These are phyloP conservation scores for Elaeis guineensis DNA, from an alignment of 176 grass and related monocot genomes.

Conservation along the genomic window DNA sequence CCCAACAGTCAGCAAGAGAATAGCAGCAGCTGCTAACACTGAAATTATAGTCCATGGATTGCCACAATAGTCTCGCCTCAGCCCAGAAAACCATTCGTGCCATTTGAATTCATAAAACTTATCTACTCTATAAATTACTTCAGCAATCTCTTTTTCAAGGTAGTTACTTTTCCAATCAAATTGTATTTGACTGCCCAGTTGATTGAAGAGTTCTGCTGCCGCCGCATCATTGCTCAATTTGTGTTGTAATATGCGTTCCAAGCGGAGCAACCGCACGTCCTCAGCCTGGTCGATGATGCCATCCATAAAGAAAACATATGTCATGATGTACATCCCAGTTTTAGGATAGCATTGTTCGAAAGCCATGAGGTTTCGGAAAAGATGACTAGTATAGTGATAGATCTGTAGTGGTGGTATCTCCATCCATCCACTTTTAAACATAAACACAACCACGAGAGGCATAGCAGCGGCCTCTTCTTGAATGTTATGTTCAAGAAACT, in stretches of 20 bases:
- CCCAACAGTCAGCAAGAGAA: slow-evolving; percentile 16
- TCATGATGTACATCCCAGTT: no score
- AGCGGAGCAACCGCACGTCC: slow-evolving; percentile 27
- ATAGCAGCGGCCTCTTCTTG: no score
- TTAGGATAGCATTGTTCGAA: no score
- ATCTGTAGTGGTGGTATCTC: slow-evolving; percentile 35
- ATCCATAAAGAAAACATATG: no score
- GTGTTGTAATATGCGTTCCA: slow-evolving; percentile 8
- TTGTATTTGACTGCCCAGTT: background rate
- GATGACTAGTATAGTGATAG: slow-evolving; percentile 9
- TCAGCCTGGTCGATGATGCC: no score
- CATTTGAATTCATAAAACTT: background rate
- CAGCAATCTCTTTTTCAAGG: slow-evolving; percentile 1
- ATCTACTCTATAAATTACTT: background rate
- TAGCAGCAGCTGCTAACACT: background rate
- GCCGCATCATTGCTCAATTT: background rate
- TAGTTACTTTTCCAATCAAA: slow-evolving; percentile 2
- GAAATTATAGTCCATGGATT: slow-evolving; percentile 37
- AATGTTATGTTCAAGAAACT: slow-evolving; percentile 25
- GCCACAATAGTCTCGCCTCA: slow-evolving; percentile 34
- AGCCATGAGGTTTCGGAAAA: no score
- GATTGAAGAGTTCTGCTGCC: background rate
- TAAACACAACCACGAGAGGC: no score
- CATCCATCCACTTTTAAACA: background rate
- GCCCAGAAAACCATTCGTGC: slow-evolving; percentile 1